Evolutionary conservation across 371 early-diverging fungal species (phyloP).

Genomic region (Haplosporangium sp.): DNA sequence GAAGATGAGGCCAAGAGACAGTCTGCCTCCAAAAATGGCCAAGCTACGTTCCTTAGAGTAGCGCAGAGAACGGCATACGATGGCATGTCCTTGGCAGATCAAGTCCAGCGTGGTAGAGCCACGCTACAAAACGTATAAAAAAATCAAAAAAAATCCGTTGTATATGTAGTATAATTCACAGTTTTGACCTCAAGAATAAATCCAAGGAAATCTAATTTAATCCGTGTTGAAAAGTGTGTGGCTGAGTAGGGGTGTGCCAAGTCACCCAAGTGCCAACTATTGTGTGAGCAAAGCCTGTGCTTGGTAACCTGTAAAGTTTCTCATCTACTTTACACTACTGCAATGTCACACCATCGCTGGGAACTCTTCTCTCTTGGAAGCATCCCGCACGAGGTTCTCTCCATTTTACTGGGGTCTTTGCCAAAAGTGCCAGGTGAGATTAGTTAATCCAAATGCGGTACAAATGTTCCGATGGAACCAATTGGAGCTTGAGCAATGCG

Average conservation of each 20-base stretch:
- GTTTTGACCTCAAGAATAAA: no score
- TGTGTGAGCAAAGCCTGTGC: neutral
- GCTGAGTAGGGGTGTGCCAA: neutral
- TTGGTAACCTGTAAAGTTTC: neutral
- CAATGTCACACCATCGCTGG: slow-evolving; percentile 51
- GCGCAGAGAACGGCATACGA: slow-evolving; percentile 37
- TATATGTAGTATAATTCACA: no score
- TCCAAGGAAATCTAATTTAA: no score
- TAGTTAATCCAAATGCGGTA: neutral
- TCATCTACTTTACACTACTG: neutral
- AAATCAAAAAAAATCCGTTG: no score
- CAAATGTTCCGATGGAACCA: neutral
- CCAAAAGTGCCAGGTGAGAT: slow-evolving; percentile 55
- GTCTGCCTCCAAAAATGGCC: slow-evolving; percentile 18
- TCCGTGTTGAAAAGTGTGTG: neutral
- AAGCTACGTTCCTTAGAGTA: slow-evolving; percentile 38
- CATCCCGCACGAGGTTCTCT: slow-evolving; percentile 51
- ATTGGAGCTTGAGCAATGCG: neutral
- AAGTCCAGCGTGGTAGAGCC: slow-evolving; percentile 46
- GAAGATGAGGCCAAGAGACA: slow-evolving; percentile 45
- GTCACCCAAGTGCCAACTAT: neutral
- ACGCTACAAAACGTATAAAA: slow-evolving; percentile 16
- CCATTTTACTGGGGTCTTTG: slow-evolving; percentile 47
- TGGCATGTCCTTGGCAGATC: slow-evolving; percentile 44
- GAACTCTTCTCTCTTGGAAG: slow-evolving; percentile 38